These are phyloP conservation scores for Cladosporium oxysporum DNA, from an alignment of 2,329 filamentous ascomycete species.

Conservation along the genomic window DNA sequence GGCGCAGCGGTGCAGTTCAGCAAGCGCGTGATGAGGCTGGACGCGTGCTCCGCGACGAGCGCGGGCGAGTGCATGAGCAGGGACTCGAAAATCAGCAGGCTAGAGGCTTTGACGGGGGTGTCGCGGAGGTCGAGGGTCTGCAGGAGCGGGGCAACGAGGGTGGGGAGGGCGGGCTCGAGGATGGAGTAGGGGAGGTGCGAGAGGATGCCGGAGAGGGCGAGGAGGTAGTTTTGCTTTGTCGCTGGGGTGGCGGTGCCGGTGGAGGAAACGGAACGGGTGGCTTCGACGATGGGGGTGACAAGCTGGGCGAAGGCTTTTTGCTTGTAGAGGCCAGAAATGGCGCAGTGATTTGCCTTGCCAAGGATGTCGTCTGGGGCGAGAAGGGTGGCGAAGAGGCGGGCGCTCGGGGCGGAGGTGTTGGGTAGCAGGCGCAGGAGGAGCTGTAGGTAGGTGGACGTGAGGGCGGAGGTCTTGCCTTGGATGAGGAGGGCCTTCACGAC, in stretches of 20 bases:
- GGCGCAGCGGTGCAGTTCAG: slow-evolving; percentile 45
- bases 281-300: slow-evolving; percentile 56
- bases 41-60: slow-evolving; percentile 56
- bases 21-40: slow-evolving; percentile 58
- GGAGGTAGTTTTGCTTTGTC: slow-evolving; percentile 62
- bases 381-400: slow-evolving; percentile 60
- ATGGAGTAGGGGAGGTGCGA: slow-evolving; percentile 61
- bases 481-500: slow-evolving; percentile 62
- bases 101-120: slow-evolving; percentile 57
- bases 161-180: slow-evolving; percentile 59
- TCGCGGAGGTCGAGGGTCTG: slow-evolving; percentile 61
- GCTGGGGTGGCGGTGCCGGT: slow-evolving; percentile 22
- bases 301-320: slow-evolving; percentile 64
- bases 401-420: slow-evolving; percentile 48
- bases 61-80: slow-evolving; percentile 60
- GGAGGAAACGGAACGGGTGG: slow-evolving; percentile 49
- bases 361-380: slow-evolving; percentile 63
- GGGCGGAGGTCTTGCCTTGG: slow-evolving; percentile 51
- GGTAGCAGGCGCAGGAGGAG: slow-evolving; percentile 54
- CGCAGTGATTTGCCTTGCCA: slow-evolving; percentile 61
- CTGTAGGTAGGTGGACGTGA: slow-evolving; percentile 45
- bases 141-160: slow-evolving; percentile 61
- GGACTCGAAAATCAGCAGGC: slow-evolving; percentile 58
- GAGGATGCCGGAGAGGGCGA: slow-evolving; percentile 64
- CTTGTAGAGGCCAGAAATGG: slow-evolving; percentile 62